A percentile compares a stretch with the other conserved stretches of the same genome.
Evolutionary conservation across 176 grass and related monocot species (phyloP).

Genomic region (Ananas comosus): DNA sequence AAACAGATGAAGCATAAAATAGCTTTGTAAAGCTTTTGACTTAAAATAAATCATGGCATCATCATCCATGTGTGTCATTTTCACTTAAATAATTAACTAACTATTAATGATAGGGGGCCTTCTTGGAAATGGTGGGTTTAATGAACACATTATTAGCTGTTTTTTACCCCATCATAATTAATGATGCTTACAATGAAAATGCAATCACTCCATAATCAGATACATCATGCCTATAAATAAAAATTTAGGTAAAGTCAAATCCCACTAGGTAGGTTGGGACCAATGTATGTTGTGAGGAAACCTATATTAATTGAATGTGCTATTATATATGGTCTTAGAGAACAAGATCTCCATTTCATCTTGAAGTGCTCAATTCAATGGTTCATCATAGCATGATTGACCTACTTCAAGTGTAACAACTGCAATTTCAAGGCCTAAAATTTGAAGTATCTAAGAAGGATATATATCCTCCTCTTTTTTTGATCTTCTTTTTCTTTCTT

Average conservation of each 20-base stretch:
- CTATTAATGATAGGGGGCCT: not conserved
- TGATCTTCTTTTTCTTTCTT: too few species aligned
- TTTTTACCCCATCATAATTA: not conserved
- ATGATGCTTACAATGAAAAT: not conserved
- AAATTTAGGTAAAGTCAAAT: not conserved
- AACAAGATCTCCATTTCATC: not conserved
- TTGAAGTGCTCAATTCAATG: conserved; percentile 2
- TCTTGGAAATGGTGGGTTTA: not conserved
- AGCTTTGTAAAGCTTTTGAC: not conserved
- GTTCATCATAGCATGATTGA: conserved; percentile 6
- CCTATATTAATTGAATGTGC: not conserved
- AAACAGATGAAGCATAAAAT: not conserved
- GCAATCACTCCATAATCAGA: not conserved
- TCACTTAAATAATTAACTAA: not conserved
- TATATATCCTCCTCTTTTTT: too few species aligned
- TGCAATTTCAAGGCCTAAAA: not conserved
- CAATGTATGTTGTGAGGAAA: not conserved
- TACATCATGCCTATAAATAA: not conserved
- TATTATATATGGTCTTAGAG: not conserved
- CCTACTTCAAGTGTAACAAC: not conserved
- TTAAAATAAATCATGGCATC: not conserved
- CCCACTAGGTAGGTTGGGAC: not conserved
- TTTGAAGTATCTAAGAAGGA: not conserved
- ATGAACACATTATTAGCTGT: not conserved
- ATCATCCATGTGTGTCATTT: conserved; percentile 3